Evolutionary conservation across 805 yeast species (phyloP), one percentile per base, ranked within the genome.

Genomic region (Hanseniaspora thailandica): DNA sequence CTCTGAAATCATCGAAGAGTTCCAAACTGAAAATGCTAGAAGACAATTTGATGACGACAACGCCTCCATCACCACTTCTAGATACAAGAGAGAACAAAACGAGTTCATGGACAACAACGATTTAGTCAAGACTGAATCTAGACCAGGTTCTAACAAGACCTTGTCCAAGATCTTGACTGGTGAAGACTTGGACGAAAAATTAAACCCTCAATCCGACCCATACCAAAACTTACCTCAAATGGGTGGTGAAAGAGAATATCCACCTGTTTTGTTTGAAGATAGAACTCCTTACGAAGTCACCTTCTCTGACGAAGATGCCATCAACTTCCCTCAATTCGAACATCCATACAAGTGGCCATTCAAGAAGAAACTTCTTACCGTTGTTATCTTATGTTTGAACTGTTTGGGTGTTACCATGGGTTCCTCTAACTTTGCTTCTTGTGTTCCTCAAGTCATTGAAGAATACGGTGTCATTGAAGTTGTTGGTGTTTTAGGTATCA

Each of bases 281-380:
- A 67, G 72, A 44, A 76, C 70, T 22, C 70, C 69, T 1, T 87
- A 80, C 63, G 72, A 77, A 10, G 95, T 87, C 7, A 74, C 81
- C 2, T 86, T 74, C 61, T 12, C 22, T 25, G 46, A 40, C 7
- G 46, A 40, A 25, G 84, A 84, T 62, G 95, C 95, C 0, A 81
- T 82, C 1, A 71, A 80, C 46, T 96, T 88, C 63, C 95, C 95
- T 1, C 55, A 67, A 8, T 48, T 40, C 35, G 52, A 48, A 22
- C 86, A 81, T 64, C 95, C 96, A 0, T 81, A 80, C 62, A 87
- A 88, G 63, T 86, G 89, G 90, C 64, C 82, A 0, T 13, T 69
- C 38, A 60, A 52, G 40, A 72, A 68, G 55, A 83, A 81, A 61
- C n/a, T 72, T 1, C 45, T 64, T 9, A 66, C 71, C n/a, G 73